Base-by-base conservation (phyloP, 805 yeast species). In the Saccharomycopsis sp. region DNA sequence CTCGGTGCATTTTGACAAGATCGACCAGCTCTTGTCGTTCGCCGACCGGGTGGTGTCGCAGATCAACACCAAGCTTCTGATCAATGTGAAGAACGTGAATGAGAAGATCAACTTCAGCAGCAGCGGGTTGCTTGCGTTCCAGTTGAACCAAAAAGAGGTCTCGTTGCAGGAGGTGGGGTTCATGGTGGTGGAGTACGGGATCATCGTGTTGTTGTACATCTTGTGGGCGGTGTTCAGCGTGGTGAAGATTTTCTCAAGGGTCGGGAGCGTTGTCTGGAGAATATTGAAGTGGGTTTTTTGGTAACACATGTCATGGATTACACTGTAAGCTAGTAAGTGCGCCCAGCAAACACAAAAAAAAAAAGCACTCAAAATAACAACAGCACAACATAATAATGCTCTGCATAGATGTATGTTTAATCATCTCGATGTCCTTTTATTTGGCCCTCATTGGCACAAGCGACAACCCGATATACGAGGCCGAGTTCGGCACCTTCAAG, bases 381-480 rank as follows among this genome's bases (percentile, higher is more conserved):
- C n/a, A n/a, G n/a, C n/a, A n/a, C n/a, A n/a, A n/a, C n/a, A n/a
- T n/a, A n/a, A n/a, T n/a, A n/a, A n/a, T n/a, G n/a, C n/a, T n/a
- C n/a, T n/a, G n/a, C n/a, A n/a, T n/a, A n/a, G n/a, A n/a, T n/a
- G n/a, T n/a, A n/a, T n/a, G n/a, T n/a, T n/a, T n/a, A n/a, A n/a
- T n/a, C n/a, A n/a, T 9, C 27, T 10, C 9, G 27, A 77, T 81
- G 78, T 81, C 94, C n/a, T 84, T 80, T 62, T 88, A 87, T 59
- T 76, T 92, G 53, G 81, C 94, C 3, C 80, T 92, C 36, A 74
- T 92, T 31, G 96, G 96, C 13, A 80, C 88, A 1, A 71, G 73
- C 27, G 97, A 92, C 57, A 73, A 73, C 48, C 95, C 96, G 0
- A 55, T 92, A 2, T 92, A 87, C 52, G 96, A 88, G 55, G 69